Evolutionary conservation across 495 filamentous ascomycete genomes (phyloP), one percentile per base, ranked within the genome.

Genomic region (Trichoderma erinaceum): DNA sequence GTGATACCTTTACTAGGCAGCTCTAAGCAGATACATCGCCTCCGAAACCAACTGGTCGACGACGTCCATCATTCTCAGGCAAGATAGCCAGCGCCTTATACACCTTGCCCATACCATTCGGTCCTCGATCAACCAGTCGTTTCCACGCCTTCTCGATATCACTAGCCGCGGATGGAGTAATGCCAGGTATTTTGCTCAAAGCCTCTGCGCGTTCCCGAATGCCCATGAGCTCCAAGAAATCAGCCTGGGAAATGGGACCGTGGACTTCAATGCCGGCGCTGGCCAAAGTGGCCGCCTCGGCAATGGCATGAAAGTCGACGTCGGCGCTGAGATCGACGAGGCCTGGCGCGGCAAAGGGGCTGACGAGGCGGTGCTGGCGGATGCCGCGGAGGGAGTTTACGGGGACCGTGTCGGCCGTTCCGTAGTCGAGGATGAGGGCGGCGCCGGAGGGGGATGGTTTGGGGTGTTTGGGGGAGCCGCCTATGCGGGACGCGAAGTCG

Each of bases 61-160:
- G 82, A 74, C 77, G 79, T 4, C 91, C 92, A 23, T 81, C 85
- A 70, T 87, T 88, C 77, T 92, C 90, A 0, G 95, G 95, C 72
- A 98, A 78, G 70, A 99, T 90, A 38, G 93, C 89, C 85, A 99
- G 83, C 11, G 86, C 92, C 81, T 97, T 97, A 73, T 99, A 99
- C 63, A 97, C 77, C 80, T 88, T 90, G 3, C 95, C 95, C 95
- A 98, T 99, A 0, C 91, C 93, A 63, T 84, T 85, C 15, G 85
- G 87, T 0, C 89, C 85, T 44, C 89, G 81, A 75, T 95, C 94
- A 27, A 97, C 85, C 46, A 98, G 76, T 68, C 94, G 78, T 78
- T 84, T 87, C 85, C 92, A 94, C 1, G 89, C 88, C 64, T 78
- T 85, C 75, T 90, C 88, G n/a, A 97, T 73, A 67, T 84, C 83